A percentile compares a stretch with the other conserved stretches of the same genome.
phyloP scores from a whole-genome alignment of 306 rosid genomes.

The Vigna hirtella region DNA sequence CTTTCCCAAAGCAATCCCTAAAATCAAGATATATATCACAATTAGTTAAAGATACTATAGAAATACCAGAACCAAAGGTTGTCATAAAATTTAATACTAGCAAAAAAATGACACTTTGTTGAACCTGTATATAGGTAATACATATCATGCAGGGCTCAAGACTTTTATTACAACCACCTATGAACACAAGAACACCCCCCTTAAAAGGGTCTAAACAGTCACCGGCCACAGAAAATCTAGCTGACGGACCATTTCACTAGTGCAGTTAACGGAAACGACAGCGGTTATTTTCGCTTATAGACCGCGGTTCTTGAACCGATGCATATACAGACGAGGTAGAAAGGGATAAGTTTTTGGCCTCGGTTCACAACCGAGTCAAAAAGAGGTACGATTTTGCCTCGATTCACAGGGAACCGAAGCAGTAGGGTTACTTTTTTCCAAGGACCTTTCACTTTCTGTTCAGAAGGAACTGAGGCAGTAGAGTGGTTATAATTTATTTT shows the following conservation, averaged over 20 bases:
- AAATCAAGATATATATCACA: conserved; percentile 48
- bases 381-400: too few relatives aligned
- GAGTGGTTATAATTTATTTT: too few relatives aligned
- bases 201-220: conserved; percentile 85
- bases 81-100: conserved; percentile 5
- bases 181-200: conserved; percentile 84
- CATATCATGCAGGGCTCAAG: conserved; percentile 97
- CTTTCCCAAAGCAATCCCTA: conserved; percentile 78
- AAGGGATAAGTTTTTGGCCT: too few relatives aligned
- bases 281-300: too few relatives aligned
- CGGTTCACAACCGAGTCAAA: too few relatives aligned
- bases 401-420: too few relatives aligned
- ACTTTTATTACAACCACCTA: conserved; percentile 96
- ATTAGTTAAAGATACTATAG: conserved; percentile 30
- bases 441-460: too few relatives aligned
- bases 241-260: conserved; percentile 66
- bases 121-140: conserved; percentile 91
- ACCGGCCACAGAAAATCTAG: conserved; percentile 96
- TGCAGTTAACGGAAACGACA: too few relatives aligned
- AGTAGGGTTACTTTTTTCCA: too few relatives aligned
- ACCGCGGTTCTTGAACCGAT: too few relatives aligned
- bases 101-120: conserved; percentile 32
- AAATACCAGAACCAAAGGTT: conserved; percentile 38
- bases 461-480: too few relatives aligned
- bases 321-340: too few relatives aligned